Percentiles rank a stretch among this genome's conserved stretches.
Conservation (phyloP, 768 basidiomycete species). For the Xanthoconium purpureum region DNA sequence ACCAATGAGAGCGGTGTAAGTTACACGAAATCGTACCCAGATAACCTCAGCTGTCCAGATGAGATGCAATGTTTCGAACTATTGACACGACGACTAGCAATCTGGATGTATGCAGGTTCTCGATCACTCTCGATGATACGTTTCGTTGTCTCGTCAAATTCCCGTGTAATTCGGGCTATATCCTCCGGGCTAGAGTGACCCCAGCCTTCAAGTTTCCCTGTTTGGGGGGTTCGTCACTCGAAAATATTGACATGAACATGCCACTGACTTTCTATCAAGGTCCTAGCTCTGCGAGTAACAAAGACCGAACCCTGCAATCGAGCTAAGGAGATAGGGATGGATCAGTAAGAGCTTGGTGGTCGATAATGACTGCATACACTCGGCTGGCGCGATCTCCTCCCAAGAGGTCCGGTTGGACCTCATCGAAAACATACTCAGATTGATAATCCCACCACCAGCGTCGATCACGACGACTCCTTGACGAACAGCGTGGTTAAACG, state of each 20-base stretch:
- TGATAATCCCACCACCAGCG: background rate
- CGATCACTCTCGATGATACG: too few species aligned
- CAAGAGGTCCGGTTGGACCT: background rate
- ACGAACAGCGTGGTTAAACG: background rate
- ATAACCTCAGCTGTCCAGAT: background rate
- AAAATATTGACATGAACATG: background rate
- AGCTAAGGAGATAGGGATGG: background rate
- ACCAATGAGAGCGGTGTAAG: background rate
- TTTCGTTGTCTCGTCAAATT: too few species aligned
- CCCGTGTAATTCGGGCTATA: too few species aligned
- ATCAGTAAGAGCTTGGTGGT: background rate
- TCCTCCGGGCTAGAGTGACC: too few species aligned
- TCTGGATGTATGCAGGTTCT: too few species aligned
- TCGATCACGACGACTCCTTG: background rate
- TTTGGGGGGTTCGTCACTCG: background rate
- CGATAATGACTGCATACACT: background rate
- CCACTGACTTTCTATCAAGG: background rate
- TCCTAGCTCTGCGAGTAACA: background rate
- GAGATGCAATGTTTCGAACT: background rate
- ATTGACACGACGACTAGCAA: background rate
- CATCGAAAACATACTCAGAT: background rate
- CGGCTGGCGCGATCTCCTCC: background rate
- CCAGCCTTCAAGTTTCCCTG: background rate
- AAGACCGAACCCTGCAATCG: background rate
- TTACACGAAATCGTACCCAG: background rate